phyloP scores from a whole-genome alignment of 495 filamentous ascomycete species.

The Neurospora cerealis region DNA sequence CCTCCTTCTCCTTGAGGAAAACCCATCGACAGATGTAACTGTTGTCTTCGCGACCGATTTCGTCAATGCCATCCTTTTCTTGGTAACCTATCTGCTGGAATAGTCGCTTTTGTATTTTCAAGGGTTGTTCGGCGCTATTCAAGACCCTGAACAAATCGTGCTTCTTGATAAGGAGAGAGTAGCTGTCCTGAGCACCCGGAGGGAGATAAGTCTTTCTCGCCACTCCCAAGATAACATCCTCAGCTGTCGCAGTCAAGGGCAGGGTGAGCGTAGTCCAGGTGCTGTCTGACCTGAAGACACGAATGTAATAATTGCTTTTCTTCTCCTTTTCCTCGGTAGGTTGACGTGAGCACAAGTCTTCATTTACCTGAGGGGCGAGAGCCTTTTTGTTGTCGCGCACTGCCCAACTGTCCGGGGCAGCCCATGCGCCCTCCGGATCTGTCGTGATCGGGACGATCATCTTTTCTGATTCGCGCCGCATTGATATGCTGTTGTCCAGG shows the following conservation, averaged over 20 bases:
- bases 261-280: slow-evolving; percentile 88
- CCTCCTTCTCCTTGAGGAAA: slow-evolving; percentile 80
- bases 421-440: slow-evolving; percentile 50
- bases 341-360: slow-evolving; percentile 44
- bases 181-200: slow-evolving; percentile 73
- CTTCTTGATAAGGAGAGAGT: slow-evolving; percentile 89
- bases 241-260: slow-evolving; percentile 68
- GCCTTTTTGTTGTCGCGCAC: slow-evolving; percentile 53
- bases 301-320: slow-evolving; percentile 69
- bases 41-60: slow-evolving; percentile 95
- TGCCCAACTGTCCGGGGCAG: slow-evolving; percentile 89
- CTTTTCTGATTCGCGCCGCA: slow-evolving; percentile 40
- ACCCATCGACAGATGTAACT: slow-evolving; percentile 93
- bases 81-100: slow-evolving; percentile 89
- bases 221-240: slow-evolving; percentile 72
- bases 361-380: slow-evolving; percentile 38
- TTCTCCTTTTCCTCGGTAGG: slow-evolving; percentile 43
- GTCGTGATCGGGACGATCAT: slow-evolving; percentile 16
- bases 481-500: slow-evolving; percentile 46
- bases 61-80: slow-evolving; percentile 78
- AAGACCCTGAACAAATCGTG: slow-evolving; percentile 83
- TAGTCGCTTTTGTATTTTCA: slow-evolving; percentile 86
- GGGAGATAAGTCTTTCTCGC: slow-evolving; percentile 86
- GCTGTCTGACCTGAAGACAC: slow-evolving; percentile 87
- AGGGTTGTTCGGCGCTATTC: slow-evolving; percentile 64